Evolutionary conservation across 257 asterid genomes (phyloP), one percentile per base, ranked within the genome.

Genomic region (Paulownia fortunei): DNA sequence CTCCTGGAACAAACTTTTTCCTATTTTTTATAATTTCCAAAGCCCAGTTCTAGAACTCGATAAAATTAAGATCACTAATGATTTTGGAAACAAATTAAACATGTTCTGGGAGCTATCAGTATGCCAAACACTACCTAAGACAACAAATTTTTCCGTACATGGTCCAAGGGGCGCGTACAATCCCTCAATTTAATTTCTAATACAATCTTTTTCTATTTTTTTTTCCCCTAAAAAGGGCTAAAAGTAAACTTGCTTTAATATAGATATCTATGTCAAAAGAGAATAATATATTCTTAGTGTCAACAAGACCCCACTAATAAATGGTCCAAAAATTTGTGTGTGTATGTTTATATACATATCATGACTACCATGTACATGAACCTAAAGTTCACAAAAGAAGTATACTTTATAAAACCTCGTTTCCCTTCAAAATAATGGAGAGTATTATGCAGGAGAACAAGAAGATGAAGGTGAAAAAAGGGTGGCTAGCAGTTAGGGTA

Each of bases 281-380:
- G 68, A 61, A 61, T 61, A 61, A 12, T 30, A 61, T 61, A 61
- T 27, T 30, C 42, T 30, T 61, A 13, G 68, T 32, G 44, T 61
- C 21, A 1, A 6, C 68, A 12, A 4, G 68, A 61, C 68, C 68
- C 68, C 68, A 61, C 68, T 13, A 13, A 30, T 23, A 23, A 24
- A 26, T 18, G 1, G 18, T 32, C 68, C 19, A 27, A 13, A 27
- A 23, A 61, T 6, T 16, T 30, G 12, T 27, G 0, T 61, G 0
- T 12, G 1, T 59, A 6, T 8, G 6, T 55, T 0, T 21, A 1
- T 7, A 21, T 21, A 55, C 19, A 55, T 55, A 55, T 0, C 3
- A n/a, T n/a, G n/a, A n/a, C 5, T 21, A 12, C 8, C 15, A 10
- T 23, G 8, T 8, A 58, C n/a, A 21, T n/a, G 24, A 51, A 51